Conservation (phyloP, 345 rosid genomes). For the Pistacia vera region DNA sequence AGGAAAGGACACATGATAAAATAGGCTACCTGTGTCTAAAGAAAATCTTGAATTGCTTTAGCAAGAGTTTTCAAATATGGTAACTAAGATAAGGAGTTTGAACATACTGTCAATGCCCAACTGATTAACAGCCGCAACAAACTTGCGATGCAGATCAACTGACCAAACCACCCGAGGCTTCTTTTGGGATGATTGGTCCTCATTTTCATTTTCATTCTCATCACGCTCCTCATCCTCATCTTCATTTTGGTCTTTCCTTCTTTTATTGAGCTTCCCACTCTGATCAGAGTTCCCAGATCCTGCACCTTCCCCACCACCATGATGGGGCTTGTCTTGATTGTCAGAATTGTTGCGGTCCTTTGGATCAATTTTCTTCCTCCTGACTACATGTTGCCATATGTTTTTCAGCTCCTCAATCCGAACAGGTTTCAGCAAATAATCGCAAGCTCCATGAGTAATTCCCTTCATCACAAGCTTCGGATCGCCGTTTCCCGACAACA, state of each 20-base stretch:
- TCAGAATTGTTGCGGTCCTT: slow-evolving; percentile 40
- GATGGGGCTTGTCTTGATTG: slow-evolving; percentile 38
- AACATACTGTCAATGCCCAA: slow-evolving; percentile 80
- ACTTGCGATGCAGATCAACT: slow-evolving; percentile 71
- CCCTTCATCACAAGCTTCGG: slow-evolving; percentile 89
- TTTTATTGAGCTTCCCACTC: slow-evolving; percentile 55
- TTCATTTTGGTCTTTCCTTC: slow-evolving; percentile 76
- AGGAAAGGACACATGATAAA: not conserved
- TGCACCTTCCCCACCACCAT: slow-evolving; percentile 33
- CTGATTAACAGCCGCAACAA: slow-evolving; percentile 75
- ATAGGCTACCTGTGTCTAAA: not conserved
- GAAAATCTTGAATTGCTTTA: not conserved
- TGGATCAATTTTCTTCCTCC: slow-evolving; percentile 53
- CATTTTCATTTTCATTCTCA: slow-evolving; percentile 48
- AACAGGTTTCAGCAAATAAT: slow-evolving; percentile 89
- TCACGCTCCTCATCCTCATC: slow-evolving; percentile 72
- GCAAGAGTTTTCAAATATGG: not conserved
- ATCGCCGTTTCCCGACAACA: slow-evolving; percentile 88
- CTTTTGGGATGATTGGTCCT: slow-evolving; percentile 70
- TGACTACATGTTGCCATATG: slow-evolving; percentile 94
- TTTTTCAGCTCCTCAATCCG: slow-evolving; percentile 86
- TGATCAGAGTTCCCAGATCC: slow-evolving; percentile 49
- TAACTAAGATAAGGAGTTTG: slow-evolving; percentile 6
- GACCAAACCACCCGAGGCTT: slow-evolving; percentile 93
- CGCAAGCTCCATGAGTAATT: slow-evolving; percentile 92